Base-by-base conservation (phyloP, 108 stramenopile genomes). In the Thalassiosira profunda region DNA sequence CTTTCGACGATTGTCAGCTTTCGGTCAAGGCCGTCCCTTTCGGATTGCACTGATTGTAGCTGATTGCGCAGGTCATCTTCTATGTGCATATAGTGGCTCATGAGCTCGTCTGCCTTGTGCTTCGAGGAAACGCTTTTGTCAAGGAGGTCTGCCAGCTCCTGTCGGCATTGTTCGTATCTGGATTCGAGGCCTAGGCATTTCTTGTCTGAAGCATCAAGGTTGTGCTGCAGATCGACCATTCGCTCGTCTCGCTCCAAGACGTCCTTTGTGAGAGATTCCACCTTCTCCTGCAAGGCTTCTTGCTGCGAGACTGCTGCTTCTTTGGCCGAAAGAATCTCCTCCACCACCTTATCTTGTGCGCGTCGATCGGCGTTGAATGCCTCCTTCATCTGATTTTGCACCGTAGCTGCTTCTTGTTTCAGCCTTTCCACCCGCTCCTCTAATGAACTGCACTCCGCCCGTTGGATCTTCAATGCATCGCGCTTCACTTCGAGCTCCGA, bases 21-120 rank as follows among this genome's bases (percentile, higher is more conserved):
- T 20, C 51, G 62, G 4, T 55, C 58, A 1, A 52, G 45, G 11
- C 44, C 8, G 3, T 65, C 67, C 57, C 65, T 77, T 34, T 77
- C 76, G 10, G 25, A 29, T 37, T 67, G 74, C 25, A 60, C 49
- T n/a, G 53, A 38, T 8, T 67, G 44, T 0, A 77, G 56, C 42
- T 77, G 76, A 12, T 30, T 38, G 18, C 76, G 41, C 46, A 77
- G 76, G 20, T 77, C 62, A 23, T 77, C 67, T 63, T 77, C 76
- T 38, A 77, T 77, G 46, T 63, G 49, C 76, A 77, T 77, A 36
- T 77, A 77, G 31, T 77, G 76, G 7, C 63, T 26, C 20, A 62
- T 37, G 3, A 72, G 62, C 4, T 72, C 54, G 24, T 63, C 54
- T 0, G 71, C 62, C 37, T 62, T 54, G 14, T 53, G 28, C 40